phyloP scores from a whole-genome alignment of 2,329 filamentous ascomycete genomes.

The Ophiognomonia clavigignenti-juglandacearum region DNA sequence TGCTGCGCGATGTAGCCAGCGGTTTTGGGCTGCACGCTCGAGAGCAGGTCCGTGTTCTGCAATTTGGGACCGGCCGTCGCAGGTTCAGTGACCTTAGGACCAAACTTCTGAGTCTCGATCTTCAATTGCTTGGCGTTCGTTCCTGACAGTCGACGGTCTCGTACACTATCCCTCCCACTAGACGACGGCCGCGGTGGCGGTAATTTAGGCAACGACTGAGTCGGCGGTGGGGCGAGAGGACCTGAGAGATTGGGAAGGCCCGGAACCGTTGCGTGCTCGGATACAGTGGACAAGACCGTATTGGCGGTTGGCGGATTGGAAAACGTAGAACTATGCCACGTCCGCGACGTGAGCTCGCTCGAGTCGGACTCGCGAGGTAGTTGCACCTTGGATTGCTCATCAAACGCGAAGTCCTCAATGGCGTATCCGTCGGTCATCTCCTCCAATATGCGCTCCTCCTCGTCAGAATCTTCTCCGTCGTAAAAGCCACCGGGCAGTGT shows the following conservation, averaged over 20 bases:
- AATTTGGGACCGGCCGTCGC: slow-evolving; percentile 21
- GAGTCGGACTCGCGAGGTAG: slow-evolving; percentile 77
- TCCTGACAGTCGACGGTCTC: slow-evolving; percentile 73
- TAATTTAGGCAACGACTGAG: slow-evolving; percentile 39
- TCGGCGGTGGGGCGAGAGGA: slow-evolving; percentile 42
- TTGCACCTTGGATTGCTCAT: slow-evolving; percentile 58
- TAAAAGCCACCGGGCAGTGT: slow-evolving; percentile 51
- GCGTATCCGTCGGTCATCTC: slow-evolving; percentile 83
- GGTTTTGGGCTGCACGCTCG: slow-evolving; percentile 21
- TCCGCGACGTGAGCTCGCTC: slow-evolving; percentile 69
- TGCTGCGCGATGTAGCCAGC: slow-evolving; percentile 36
- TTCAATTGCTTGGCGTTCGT: slow-evolving; percentile 78
- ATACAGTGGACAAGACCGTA: slow-evolving; percentile 66
- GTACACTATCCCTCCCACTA: slow-evolving; percentile 48
- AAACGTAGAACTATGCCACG: slow-evolving; percentile 74
- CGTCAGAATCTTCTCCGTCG: slow-evolving; percentile 59
- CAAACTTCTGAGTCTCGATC: slow-evolving; percentile 67
- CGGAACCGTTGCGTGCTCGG: slow-evolving; percentile 45
- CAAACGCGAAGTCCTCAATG: slow-evolving; percentile 78
- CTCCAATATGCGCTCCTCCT: slow-evolving; percentile 76
- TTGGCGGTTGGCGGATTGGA: slow-evolving; percentile 67
- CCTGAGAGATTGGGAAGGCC: slow-evolving; percentile 24
- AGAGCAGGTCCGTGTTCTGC: slow-evolving; percentile 9
- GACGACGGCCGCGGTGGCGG: slow-evolving; percentile 32
- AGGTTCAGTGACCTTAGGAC: slow-evolving; percentile 21